A percentile compares a stretch with the other conserved stretches of the same genome.
Evolutionary conservation across 208 protist genomes (phyloP).

Genomic region (Leishmania martiniquensis): DNA sequence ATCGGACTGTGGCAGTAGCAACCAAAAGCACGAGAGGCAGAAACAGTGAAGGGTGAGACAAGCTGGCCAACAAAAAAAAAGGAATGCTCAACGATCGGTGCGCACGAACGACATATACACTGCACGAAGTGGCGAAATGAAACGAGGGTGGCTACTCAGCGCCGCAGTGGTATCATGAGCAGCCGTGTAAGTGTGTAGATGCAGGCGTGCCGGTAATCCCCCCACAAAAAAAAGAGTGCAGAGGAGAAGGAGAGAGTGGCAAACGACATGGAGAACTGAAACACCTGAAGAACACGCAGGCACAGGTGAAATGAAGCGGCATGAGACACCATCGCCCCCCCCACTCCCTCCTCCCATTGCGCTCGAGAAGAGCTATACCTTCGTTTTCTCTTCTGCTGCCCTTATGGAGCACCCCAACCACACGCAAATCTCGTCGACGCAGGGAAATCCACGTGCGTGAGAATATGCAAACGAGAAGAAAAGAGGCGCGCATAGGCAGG

Average conservation of each 20-base stretch:
- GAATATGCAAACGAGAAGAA: not conserved
- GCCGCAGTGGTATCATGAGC: not conserved
- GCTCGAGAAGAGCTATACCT: not conserved
- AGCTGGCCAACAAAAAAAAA: not conserved
- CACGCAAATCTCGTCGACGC: not conserved
- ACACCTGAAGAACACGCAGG: not conserved
- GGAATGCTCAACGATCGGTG: not conserved
- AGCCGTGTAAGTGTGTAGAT: not conserved
- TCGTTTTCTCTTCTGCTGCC: not conserved
- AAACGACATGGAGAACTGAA: not conserved
- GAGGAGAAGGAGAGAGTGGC: not conserved
- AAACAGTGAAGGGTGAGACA: not conserved
- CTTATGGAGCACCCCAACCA: not conserved
- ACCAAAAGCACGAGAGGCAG: not conserved
- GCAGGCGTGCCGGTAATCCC: no score
- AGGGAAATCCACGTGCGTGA: not conserved
- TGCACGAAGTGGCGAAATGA: not conserved
- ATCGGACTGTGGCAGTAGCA: no score
- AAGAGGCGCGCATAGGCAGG: not conserved
- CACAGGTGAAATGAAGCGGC: no score
- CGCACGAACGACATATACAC: not conserved
- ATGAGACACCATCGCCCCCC: no score
- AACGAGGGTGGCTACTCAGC: not conserved
- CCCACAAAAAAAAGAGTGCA: not conserved
- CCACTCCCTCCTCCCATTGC: no score